Evolutionary conservation across 2,329 filamentous ascomycete species (phyloP).

Genomic region (Dryadomyces quercus-mongolicae): DNA sequence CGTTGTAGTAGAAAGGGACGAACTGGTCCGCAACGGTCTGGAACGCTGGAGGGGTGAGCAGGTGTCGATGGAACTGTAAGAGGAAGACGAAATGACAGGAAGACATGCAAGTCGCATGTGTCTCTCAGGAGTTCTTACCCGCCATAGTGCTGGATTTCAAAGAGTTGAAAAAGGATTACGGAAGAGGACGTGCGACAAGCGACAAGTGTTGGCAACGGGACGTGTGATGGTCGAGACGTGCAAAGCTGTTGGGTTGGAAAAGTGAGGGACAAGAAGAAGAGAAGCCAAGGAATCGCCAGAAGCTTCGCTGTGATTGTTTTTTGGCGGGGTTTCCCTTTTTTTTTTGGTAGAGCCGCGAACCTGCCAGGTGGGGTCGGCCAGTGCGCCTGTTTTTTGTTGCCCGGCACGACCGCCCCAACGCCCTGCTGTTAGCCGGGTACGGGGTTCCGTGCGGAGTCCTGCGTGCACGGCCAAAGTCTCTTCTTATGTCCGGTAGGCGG

Average conservation of each 20-base stretch:
- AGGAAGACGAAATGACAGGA: not conserved
- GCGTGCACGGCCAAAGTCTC: not conserved
- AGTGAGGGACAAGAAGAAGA: too few species aligned
- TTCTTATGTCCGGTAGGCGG: not conserved
- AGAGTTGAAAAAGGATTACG: too few species aligned
- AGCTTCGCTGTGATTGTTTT: not conserved
- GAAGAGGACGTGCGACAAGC: not conserved
- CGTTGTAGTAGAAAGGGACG: conserved; percentile 80
- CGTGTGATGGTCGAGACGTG: too few species aligned
- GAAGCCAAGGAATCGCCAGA: not conserved
- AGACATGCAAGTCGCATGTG: not conserved
- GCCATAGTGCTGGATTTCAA: not conserved
- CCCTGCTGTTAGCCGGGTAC: not conserved
- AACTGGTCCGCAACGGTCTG: conserved; percentile 56
- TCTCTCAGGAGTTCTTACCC: not conserved
- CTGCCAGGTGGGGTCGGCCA: not conserved
- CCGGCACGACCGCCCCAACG: not conserved
- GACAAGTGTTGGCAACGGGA: too few species aligned
- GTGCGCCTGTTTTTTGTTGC: not conserved
- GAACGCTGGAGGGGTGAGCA: conserved; percentile 3
- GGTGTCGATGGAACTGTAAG: too few species aligned
- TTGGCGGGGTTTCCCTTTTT: not conserved
- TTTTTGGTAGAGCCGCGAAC: not conserved
- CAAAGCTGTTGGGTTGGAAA: too few species aligned
- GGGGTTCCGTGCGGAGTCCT: not conserved